Conservation (phyloP, 345 rosid species). For the Moricandia arvensis region DNA sequence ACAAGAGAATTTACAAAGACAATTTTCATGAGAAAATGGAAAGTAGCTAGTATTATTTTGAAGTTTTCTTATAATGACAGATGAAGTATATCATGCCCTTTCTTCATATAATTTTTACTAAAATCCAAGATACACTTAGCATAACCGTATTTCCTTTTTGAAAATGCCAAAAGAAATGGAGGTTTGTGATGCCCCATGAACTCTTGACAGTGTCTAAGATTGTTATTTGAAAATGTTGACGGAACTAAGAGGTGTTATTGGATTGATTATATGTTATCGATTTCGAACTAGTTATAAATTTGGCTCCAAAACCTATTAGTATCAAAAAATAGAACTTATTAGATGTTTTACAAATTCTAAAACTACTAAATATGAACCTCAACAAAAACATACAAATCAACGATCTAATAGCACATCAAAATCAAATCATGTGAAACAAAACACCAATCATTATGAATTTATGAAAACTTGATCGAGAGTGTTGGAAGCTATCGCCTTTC, state of each 20-base stretch:
- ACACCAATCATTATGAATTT: background rate
- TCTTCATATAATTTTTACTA: background rate
- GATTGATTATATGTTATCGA: no score
- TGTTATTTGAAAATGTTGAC: background rate
- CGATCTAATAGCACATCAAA: background rate
- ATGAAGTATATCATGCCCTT: background rate
- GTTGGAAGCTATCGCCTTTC: background rate
- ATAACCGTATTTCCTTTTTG: background rate
- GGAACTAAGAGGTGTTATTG: no score
- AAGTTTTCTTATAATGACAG: background rate
- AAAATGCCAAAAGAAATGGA: background rate
- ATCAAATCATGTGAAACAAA: background rate
- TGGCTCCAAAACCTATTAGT: no score
- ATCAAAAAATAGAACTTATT: background rate
- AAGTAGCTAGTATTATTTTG: background rate
- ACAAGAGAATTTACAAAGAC: background rate
- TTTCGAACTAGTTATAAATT: no score
- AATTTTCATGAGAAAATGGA: background rate
- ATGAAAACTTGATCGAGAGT: background rate
- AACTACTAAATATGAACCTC: background rate
- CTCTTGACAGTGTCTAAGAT: background rate
- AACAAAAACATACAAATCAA: background rate
- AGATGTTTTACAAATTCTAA: background rate
- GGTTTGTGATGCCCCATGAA: background rate
- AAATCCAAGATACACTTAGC: background rate